phyloP scores from a whole-genome alignment of 257 asterid genomes.

The Linderniella brevidens region DNA sequence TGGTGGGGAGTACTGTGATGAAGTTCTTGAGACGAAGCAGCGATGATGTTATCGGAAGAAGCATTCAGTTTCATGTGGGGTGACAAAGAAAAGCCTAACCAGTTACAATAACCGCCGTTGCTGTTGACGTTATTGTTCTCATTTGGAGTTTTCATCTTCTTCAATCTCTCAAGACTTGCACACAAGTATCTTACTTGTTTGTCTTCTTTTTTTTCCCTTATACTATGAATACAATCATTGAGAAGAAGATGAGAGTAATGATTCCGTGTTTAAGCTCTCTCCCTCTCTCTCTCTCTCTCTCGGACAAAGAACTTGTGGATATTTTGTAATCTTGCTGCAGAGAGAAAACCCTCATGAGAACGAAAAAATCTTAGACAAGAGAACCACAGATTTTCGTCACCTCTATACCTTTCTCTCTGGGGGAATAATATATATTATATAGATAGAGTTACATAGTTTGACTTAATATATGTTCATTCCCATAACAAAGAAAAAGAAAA shows the following conservation, averaged over 20 bases:
- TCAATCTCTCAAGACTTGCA: neutral
- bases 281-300: constrained; percentile 4
- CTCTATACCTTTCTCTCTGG: neutral
- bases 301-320: constrained; percentile 4
- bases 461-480: constrained; percentile 7
- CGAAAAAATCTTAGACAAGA: constrained; percentile 9
- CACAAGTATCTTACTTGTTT: neutral
- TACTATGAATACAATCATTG: constrained; percentile 38
- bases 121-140: constrained; percentile 17
- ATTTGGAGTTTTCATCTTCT: constrained; percentile 31
- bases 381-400: neutral
- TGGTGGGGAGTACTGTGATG: constrained; percentile 10
- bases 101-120: constrained; percentile 23
- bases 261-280: constrained; percentile 20
- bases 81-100: constrained; percentile 65
- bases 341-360: constrained; percentile 11
- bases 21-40: neutral
- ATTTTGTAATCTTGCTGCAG: constrained; percentile 17
- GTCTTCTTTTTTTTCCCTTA: constrained; percentile 11
- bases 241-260: constrained; percentile 27
- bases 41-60: constrained; percentile 1
- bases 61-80: constrained; percentile 64
- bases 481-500: constrained; percentile 63
- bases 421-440: neutral
- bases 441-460: neutral